Evolutionary conservation across 768 basidiomycete species (phyloP), one percentile per base, ranked within the genome.

Genomic region (Hygrocybe coccinea): DNA sequence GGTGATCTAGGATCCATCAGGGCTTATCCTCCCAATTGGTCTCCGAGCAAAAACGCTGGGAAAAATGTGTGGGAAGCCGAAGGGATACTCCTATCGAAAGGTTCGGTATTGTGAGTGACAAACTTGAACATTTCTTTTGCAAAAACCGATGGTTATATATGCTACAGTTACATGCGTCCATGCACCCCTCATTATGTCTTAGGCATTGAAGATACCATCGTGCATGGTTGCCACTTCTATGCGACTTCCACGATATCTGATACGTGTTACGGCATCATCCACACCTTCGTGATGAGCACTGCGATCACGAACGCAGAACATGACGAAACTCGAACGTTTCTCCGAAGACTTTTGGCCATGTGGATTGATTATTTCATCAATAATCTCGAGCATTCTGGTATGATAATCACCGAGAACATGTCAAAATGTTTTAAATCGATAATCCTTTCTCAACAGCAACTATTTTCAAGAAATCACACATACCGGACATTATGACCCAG

Each of bases 171-270:
- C 14, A 60, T 69, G 60, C 35, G 50, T 0, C 65, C 68, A 1
- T 60, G 60, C 14, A 61, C 50, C 3, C 35, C 56, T 0, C 64
- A 67, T 35, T 36, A 48, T 0, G 62, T 64, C 1, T 55, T 48
- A 14, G 62, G 62, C 0, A 34, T 54, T 1, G 55, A 56, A 2
- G 3, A 59, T 41, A 33, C 63, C 7, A 60, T 68, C 2, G 65
- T 60, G n/a, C 34, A 44, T 14, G 66, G 67, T 1, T 59, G 63
- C 2, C 66, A 68, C 47, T 67, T 57, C 25, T 65, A 64, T 39
- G n/a, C 59, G 0, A 47, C 59, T 0, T 33, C 45, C 5, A 58
- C 56, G 0, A 56, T 70, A 24, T 50, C 54, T 10, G 51, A 57
- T 2, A 63, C 64, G 0, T 41, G 59, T 9, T 45, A 43, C 7